Evolutionary conservation across 2,329 filamentous ascomycete species (phyloP).

Genomic region (Phaeomoniella chlamydospora): DNA sequence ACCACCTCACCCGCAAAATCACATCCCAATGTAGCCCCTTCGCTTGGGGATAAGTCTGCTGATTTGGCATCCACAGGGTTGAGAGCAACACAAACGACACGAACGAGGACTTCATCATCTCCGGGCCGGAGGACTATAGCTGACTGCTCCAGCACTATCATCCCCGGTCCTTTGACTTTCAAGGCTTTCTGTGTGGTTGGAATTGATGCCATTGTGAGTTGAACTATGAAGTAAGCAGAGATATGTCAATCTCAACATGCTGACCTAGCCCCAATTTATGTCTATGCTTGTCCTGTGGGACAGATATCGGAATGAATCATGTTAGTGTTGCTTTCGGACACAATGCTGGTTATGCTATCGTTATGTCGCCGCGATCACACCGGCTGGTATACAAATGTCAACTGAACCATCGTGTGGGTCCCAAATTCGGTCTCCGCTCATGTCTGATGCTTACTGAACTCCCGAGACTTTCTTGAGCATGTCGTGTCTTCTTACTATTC

Average conservation of each 20-base stretch:
- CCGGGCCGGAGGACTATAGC: neutral
- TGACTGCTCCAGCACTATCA: neutral
- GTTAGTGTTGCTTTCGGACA: too few species aligned
- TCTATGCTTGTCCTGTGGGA: too few species aligned
- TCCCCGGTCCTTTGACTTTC: neutral
- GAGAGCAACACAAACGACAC: slow-evolving; percentile 14
- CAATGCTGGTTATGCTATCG: neutral
- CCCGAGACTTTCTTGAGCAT: too few species aligned
- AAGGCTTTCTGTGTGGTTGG: neutral
- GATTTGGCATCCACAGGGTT: slow-evolving; percentile 17
- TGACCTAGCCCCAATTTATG: too few species aligned
- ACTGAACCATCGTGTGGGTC: neutral
- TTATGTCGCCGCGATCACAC: neutral
- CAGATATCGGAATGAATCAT: too few species aligned
- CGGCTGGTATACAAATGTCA: neutral
- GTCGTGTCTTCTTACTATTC: neutral
- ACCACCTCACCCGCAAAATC: slow-evolving; percentile 19
- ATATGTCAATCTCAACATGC: too few species aligned
- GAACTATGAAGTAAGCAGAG: neutral
- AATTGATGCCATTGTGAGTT: neutral
- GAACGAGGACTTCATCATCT: neutral
- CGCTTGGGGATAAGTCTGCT: slow-evolving; percentile 8
- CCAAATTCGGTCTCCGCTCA: too few species aligned
- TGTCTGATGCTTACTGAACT: too few species aligned
- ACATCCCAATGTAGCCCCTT: slow-evolving; percentile 13